phyloP scores from a whole-genome alignment of 208 protist species.

The Trypanosoma mega region DNA sequence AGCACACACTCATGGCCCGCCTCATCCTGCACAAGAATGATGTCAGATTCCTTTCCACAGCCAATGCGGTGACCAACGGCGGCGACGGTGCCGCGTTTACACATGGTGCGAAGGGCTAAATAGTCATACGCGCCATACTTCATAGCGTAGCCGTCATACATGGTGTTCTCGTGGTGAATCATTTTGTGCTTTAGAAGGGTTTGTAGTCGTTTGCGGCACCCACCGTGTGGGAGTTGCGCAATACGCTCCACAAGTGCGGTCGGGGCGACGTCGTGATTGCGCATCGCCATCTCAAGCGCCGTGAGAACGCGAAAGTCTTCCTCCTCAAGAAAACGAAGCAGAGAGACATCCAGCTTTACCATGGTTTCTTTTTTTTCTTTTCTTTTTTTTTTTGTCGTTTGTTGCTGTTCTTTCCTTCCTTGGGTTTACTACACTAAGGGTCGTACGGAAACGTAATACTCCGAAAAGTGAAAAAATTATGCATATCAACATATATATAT shows the following conservation, averaged over 20 bases:
- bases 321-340: slow-evolving; percentile 85
- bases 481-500: neutral
- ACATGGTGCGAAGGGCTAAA: slow-evolving; percentile 96
- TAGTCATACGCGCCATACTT: slow-evolving; percentile 99
- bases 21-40: slow-evolving; percentile 91
- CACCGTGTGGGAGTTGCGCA: slow-evolving; percentile 93
- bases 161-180: slow-evolving; percentile 93
- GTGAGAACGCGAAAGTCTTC: slow-evolving; percentile 92
- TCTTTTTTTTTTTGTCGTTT: too few relatives aligned
- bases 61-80: slow-evolving; percentile 96
- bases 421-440: too few relatives aligned
- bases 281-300: slow-evolving; percentile 98
- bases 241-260: slow-evolving; percentile 94
- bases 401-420: neutral
- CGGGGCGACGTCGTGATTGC: slow-evolving; percentile 99
- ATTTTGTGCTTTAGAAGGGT: slow-evolving; percentile 94
- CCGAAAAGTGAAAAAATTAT: slow-evolving; percentile 21
- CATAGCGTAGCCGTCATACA: slow-evolving; percentile 97
- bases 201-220: slow-evolving; percentile 88
- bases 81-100: slow-evolving; percentile 87
- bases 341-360: slow-evolving; percentile 89
- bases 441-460: slow-evolving; percentile 21
- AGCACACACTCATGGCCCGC: slow-evolving; percentile 87
- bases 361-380: too few relatives aligned
- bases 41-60: slow-evolving; percentile 99